Percentiles rank a stretch among this genome's conserved stretches.
Evolutionary conservation across 345 rosid genomes (phyloP).

Genomic region (Cochlearia excelsa): DNA sequence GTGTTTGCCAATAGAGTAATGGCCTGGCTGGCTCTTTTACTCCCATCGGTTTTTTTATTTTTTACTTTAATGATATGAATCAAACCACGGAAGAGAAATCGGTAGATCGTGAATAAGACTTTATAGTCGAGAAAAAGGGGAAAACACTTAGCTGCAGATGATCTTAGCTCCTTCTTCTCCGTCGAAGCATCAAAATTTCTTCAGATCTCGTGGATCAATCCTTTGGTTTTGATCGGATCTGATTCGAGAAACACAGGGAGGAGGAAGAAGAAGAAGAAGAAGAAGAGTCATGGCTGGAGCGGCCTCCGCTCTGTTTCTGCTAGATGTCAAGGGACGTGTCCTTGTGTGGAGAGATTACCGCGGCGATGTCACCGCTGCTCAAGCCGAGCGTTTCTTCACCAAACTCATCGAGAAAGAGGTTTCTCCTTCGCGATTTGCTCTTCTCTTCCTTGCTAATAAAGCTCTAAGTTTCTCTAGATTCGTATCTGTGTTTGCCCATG

Average conservation of each 20-base stretch:
- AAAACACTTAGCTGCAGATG: constrained; percentile 5
- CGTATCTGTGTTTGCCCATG: not conserved
- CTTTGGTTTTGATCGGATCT: constrained; percentile 33
- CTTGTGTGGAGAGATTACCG: constrained; percentile 89
- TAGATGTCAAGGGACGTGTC: constrained; percentile 74
- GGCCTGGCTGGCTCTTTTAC: not conserved
- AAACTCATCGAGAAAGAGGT: constrained; percentile 86
- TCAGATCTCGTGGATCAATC: constrained; percentile 29
- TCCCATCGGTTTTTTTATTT: not conserved
- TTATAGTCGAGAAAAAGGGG: not conserved
- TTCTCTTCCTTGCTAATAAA: not conserved
- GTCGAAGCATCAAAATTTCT: not conserved
- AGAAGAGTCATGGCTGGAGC: constrained; percentile 64
- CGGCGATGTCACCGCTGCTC: constrained; percentile 69
- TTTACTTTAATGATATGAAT: not conserved
- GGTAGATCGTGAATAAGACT: constrained; percentile 33
- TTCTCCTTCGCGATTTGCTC: not conserved
- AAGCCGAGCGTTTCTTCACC: constrained; percentile 85
- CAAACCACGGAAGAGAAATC: constrained; percentile 19
- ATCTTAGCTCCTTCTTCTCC: constrained; percentile 17
- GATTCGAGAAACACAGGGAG: constrained; percentile 20
- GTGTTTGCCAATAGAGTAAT: constrained; percentile 5
- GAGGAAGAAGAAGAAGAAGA: constrained; percentile 1
- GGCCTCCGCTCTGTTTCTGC: constrained; percentile 79
- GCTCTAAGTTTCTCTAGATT: constrained; percentile 4